Base-by-base conservation (phyloP, 2,329 filamentous ascomycete genomes). In the Cladosporium phlei region DNA sequence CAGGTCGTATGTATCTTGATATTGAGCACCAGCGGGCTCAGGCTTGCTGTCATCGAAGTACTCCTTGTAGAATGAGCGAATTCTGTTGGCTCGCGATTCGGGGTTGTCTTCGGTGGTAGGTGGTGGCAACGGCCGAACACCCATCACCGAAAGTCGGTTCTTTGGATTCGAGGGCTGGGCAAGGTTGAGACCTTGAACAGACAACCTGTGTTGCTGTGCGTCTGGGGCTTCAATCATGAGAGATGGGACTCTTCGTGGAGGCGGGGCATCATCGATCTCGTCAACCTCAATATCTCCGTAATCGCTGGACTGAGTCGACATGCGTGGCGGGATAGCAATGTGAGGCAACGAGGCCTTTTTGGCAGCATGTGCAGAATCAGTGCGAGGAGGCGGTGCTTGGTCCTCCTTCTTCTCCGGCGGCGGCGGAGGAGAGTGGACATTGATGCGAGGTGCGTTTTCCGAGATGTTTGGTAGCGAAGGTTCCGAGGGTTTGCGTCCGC, bases 41-140 rank as follows among this genome's bases (percentile, higher is more conserved):
- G 70, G 66, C 63, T 82, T 86, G 49, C 75, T 80, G 32, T 96
- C 91, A 55, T 97, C 93, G 59, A 98, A 98, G 71, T 98, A 98
- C 65, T 98, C 93, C 72, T 96, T 96, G 74, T 98, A 98, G 73
- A 98, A 98, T 3, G 93, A 98, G 65, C 93, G 81, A 56, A 98
- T 98, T 49, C 93, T 83, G 73, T 96, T 97, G 54, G 93, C 93
- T 59, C 93, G 82, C 61, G 91, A 83, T 66, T 97, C 93, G 0
- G 93, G 89, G 63, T 96, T 91, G 63, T 97, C 93, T 3, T 83
- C 80, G 54, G 95, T 86, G 60, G 90, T 83, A 27, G 46, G 14
- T 27, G 89, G 88, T 4, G 93, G 93, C 52, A 98, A 76, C 17
- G 93, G 93, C 12, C 93, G 85, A 66, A 95, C 61, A 38, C 79